Percentiles rank a stretch among this genome's conserved stretches.
phyloP scores from a whole-genome alignment of 768 basidiomycete genomes.

The Leccinum boreale region DNA sequence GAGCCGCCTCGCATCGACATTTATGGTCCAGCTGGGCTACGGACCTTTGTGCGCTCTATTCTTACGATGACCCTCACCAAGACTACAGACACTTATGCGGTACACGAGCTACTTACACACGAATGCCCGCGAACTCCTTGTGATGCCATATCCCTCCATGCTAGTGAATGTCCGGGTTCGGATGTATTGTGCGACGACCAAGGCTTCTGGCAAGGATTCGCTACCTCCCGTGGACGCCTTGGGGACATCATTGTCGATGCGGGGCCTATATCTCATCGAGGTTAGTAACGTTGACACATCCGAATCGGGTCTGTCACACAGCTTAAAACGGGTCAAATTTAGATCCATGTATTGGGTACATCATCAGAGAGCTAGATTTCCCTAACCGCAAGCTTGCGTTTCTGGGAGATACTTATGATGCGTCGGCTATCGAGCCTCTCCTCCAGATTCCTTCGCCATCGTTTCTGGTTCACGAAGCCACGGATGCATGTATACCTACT shows the following conservation, averaged over 20 bases:
- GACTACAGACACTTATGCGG: constrained; percentile 61
- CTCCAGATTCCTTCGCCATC: constrained; percentile 48
- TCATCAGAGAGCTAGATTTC: constrained; percentile 55
- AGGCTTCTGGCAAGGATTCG: constrained; percentile 66
- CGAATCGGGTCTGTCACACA: neutral
- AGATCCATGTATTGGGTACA: constrained; percentile 81
- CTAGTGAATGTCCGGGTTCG: constrained; percentile 59
- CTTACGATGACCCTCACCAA: constrained; percentile 64
- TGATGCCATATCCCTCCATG: constrained; percentile 46
- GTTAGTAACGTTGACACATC: constrained; percentile 35
- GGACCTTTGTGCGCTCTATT: constrained; percentile 67
- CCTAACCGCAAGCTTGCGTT: constrained; percentile 64
- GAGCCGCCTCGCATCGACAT: constrained; percentile 58
- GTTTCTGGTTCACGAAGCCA: constrained; percentile 84
- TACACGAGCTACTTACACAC: constrained; percentile 70
- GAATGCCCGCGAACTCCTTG: constrained; percentile 56
- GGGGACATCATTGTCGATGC: constrained; percentile 61
- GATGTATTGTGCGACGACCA: constrained; percentile 54
- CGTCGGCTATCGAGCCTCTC: constrained; percentile 55
- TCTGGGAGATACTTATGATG: constrained; percentile 75
- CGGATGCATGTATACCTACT: constrained; percentile 66
- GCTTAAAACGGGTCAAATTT: neutral
- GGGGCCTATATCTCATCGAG: constrained; percentile 73
- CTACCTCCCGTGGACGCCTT: constrained; percentile 34
- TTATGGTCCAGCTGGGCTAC: constrained; percentile 78